phyloP scores from a whole-genome alignment of 2,329 filamentous ascomycete species.

The Aspergillus nomiae region DNA sequence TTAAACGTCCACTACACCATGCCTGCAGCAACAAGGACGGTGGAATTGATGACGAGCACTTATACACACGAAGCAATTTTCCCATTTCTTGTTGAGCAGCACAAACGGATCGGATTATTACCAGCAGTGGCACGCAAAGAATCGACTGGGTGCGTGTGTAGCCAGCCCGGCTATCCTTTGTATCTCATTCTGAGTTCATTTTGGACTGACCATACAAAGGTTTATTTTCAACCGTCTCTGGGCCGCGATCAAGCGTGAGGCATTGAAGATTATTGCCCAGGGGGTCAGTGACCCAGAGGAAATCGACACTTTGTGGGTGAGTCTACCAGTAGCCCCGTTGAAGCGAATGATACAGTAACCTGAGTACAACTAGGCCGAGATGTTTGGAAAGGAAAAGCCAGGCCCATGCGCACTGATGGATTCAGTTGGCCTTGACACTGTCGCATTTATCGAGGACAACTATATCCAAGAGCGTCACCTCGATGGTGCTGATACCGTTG shows the following conservation, averaged over 20 bases:
- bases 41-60: conserved; percentile 58
- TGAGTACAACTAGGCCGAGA: too few relatives aligned
- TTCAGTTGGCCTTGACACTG: conserved; percentile 54
- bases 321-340: too few relatives aligned
- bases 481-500: conserved; percentile 36
- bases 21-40: conserved; percentile 47
- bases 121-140: too few relatives aligned
- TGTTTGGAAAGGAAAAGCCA: too few relatives aligned
- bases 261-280: conserved; percentile 52
- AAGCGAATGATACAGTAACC: too few relatives aligned
- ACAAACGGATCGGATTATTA: too few relatives aligned
- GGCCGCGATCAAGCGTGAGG: conserved; percentile 60
- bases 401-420: conserved; percentile 45
- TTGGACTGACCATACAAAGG: too few relatives aligned
- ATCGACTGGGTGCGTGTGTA: too few relatives aligned
- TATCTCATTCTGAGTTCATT: too few relatives aligned
- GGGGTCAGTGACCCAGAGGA: conserved; percentile 53
- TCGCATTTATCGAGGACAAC: conserved; percentile 56
- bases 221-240: conserved; percentile 61
- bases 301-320: conserved; percentile 51
- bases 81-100: conserved; percentile 34
- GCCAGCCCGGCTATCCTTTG: too few relatives aligned
- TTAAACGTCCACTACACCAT: conserved; percentile 58
- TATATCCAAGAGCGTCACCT: conserved; percentile 54
- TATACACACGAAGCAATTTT: conserved; percentile 48